A percentile compares a stretch with the other conserved stretches of the same genome.
phyloP scores from a whole-genome alignment of 1,139 yeast species.

The Pichia sp. region DNA sequence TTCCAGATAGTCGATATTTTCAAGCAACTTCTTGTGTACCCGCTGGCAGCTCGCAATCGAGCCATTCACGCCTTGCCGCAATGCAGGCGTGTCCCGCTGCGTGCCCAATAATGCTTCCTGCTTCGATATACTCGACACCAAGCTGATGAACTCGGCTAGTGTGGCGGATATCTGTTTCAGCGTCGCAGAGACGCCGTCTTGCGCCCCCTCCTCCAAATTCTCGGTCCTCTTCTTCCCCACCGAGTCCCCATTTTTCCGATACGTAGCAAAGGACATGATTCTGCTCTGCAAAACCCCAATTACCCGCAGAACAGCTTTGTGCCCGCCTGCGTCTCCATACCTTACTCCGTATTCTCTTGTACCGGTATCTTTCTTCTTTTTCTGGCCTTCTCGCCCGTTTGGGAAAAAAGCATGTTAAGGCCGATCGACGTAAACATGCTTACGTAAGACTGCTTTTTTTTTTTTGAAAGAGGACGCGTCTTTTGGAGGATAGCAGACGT shows the following conservation, averaged over 20 bases:
- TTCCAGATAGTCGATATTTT: slow-evolving; percentile 16
- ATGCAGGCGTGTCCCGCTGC: slow-evolving; percentile 43
- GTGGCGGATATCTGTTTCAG: slow-evolving; percentile 5
- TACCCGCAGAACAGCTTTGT: no score
- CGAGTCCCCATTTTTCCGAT: background rate
- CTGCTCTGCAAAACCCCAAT: background rate
- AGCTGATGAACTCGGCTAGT: slow-evolving; percentile 38
- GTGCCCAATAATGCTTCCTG: slow-evolving; percentile 52
- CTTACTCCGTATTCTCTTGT: background rate
- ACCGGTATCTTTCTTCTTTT: background rate
- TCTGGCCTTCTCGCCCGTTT: no score
- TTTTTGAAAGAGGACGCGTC: no score
- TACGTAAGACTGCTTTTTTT: no score
- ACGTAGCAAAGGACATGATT: slow-evolving; percentile 9
- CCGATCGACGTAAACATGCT: background rate
- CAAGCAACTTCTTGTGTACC: slow-evolving; percentile 17
- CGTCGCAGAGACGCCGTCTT: slow-evolving; percentile 2
- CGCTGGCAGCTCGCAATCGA: slow-evolving; percentile 23
- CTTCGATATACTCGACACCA: slow-evolving; percentile 46
- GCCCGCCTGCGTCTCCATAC: no score
- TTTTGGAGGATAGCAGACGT: no score
- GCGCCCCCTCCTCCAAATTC: slow-evolving; percentile 6
- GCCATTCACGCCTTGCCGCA: slow-evolving; percentile 41
- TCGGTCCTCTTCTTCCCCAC: background rate
- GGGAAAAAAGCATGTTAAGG: background rate